Percentiles rank a stretch among this genome's conserved stretches.
These are phyloP conservation scores for Drechslerella dactyloides DNA, from an alignment of 2,329 filamentous ascomycete genomes.

Conservation along the genomic window DNA sequence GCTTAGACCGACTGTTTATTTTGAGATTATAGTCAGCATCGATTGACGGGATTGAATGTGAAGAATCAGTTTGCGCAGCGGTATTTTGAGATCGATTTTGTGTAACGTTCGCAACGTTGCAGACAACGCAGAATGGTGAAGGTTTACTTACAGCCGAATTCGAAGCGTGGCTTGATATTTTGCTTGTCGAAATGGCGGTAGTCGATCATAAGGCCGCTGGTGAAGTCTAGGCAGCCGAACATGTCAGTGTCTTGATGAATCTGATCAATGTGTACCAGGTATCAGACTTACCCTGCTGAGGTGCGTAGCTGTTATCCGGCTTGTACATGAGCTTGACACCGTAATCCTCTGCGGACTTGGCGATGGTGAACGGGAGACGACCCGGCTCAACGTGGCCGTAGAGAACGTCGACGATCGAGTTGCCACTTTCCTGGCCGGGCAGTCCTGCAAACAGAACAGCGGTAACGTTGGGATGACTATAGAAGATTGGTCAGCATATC, in stretches of 20 bases:
- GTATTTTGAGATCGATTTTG: conserved; percentile 23
- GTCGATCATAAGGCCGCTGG: conserved; percentile 81
- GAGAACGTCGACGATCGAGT: conserved; percentile 74
- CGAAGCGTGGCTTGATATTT: conserved; percentile 72
- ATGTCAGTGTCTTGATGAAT: not conserved
- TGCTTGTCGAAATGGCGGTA: conserved; percentile 76
- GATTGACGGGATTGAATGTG: conserved; percentile 12
- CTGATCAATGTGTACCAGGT: not conserved
- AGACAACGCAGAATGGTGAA: conserved; percentile 62
- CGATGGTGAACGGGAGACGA: conserved; percentile 64
- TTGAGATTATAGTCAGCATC: not conserved
- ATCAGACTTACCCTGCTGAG: conserved; percentile 33
- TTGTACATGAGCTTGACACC: conserved; percentile 50
- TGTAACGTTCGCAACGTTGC: conserved; percentile 13
- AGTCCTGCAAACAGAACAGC: conserved; percentile 78
- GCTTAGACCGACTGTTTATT: conserved; percentile 66
- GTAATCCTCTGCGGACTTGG: conserved; percentile 62
- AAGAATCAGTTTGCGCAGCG: not conserved
- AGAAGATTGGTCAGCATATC: conserved; percentile 8
- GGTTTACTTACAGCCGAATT: conserved; percentile 68
- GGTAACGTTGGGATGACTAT: conserved; percentile 69
- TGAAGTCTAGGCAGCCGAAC: conserved; percentile 64
- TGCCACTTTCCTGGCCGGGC: conserved; percentile 77
- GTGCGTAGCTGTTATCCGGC: conserved; percentile 40
- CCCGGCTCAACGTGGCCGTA: conserved; percentile 66